Conservation (phyloP, 306 rosid genomes). For the Coriaria nepalensis region DNA sequence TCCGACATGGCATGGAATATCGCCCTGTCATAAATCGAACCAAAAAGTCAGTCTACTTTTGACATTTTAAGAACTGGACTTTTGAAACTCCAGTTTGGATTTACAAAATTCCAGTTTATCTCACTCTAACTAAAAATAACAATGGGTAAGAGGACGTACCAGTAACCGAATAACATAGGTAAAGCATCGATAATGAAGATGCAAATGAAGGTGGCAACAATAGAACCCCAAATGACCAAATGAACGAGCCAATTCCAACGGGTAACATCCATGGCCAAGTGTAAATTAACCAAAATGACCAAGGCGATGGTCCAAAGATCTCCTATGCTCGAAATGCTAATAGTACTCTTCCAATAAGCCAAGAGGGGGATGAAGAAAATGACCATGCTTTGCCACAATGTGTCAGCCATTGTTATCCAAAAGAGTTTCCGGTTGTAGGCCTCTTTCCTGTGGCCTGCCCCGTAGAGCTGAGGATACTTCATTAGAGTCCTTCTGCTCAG, state of each 20-base stretch:
- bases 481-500: slow-evolving; percentile 70
- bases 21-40: slow-evolving; percentile 50
- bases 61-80: no score
- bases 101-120: background rate
- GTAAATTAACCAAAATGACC: slow-evolving; percentile 74
- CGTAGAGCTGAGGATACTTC: slow-evolving; percentile 67
- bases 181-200: slow-evolving; percentile 58
- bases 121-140: background rate
- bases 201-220: slow-evolving; percentile 55
- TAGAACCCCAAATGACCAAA: slow-evolving; percentile 88
- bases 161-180: slow-evolving; percentile 50
- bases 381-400: slow-evolving; percentile 78
- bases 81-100: no score
- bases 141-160: slow-evolving; percentile 30
- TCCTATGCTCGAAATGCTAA: slow-evolving; percentile 67
- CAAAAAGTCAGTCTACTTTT: background rate
- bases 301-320: slow-evolving; percentile 89
- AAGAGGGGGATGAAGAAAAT: slow-evolving; percentile 62
- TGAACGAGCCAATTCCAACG: slow-evolving; percentile 73
- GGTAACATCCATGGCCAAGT: slow-evolving; percentile 83
- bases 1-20: slow-evolving; percentile 30
- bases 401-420: slow-evolving; percentile 68
- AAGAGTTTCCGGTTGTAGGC: slow-evolving; percentile 68
- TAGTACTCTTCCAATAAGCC: slow-evolving; percentile 53
- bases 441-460: slow-evolving; percentile 76